phyloP scores from a whole-genome alignment of 768 basidiomycete genomes.

The Kwoniella mangroviensis region DNA sequence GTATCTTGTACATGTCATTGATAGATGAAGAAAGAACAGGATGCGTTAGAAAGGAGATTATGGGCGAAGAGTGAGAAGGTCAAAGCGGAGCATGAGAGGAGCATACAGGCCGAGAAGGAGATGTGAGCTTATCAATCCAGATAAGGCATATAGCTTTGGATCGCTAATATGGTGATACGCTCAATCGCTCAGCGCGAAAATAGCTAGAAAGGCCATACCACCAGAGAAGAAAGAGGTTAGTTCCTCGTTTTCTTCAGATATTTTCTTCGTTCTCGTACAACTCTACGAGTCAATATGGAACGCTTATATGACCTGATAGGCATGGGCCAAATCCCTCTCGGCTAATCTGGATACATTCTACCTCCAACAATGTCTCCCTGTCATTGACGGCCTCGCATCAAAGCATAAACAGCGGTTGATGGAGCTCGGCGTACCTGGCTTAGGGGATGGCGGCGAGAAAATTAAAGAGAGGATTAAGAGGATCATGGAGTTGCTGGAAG shows the following conservation, averaged over 20 bases:
- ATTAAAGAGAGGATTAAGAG: constrained; percentile 32
- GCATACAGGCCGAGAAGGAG: constrained; percentile 41
- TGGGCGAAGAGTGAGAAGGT: constrained; percentile 50
- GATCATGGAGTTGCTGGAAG: constrained; percentile 50
- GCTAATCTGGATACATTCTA: constrained; percentile 31
- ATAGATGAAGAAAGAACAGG: constrained; percentile 52
- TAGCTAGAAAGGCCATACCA: constrained; percentile 34
- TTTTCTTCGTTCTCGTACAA: not conserved
- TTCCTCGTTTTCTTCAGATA: not conserved
- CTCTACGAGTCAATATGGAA: no score
- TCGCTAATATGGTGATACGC: not conserved
- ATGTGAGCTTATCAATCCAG: constrained; percentile 34
- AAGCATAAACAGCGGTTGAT: constrained; percentile 35
- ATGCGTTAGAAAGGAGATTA: constrained; percentile 43
- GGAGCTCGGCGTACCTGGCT: constrained; percentile 47
- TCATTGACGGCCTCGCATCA: constrained; percentile 38
- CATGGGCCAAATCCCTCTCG: constrained; percentile 32
- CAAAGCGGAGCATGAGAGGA: constrained; percentile 47
- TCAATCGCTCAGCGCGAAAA: constrained; percentile 29
- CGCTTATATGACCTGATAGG: constrained; percentile 13
- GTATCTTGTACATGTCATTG: no score
- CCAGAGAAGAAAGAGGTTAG: constrained; percentile 39
- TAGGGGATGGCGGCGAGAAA: constrained; percentile 30
- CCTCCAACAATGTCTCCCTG: constrained; percentile 32
- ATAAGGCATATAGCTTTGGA: not conserved